These are phyloP conservation scores for Lecanoromycetidae sp. DNA, from an alignment of 2,329 filamentous ascomycete genomes.

Conservation along the genomic window DNA sequence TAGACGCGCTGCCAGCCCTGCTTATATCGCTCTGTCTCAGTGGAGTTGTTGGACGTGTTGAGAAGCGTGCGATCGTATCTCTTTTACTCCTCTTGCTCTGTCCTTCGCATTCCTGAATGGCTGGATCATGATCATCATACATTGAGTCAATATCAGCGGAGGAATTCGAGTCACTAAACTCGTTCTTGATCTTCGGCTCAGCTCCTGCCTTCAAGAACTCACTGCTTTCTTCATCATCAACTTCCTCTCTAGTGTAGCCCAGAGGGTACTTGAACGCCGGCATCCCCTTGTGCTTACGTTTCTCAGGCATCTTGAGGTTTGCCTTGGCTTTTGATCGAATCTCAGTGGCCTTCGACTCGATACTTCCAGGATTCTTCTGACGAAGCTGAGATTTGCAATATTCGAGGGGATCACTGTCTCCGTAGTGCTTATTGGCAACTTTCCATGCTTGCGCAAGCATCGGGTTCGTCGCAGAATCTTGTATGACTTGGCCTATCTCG, in stretches of 20 bases:
- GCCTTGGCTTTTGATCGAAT: too few species aligned
- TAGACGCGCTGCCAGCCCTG: neutral
- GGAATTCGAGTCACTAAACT: neutral
- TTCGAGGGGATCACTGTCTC: neutral
- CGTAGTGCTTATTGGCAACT: neutral
- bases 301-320: neutral
- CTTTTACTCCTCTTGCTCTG: neutral
- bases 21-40: neutral
- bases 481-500: neutral
- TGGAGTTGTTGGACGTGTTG: neutral
- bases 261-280: neutral
- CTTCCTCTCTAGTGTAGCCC: neutral
- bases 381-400: conserved; percentile 5
- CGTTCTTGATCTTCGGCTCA: conserved; percentile 1
- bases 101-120: neutral
- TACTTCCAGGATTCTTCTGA: neutral
- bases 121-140: neutral
- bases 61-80: neutral
- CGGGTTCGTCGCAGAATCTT: neutral
- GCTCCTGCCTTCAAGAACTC: neutral
- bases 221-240: conserved; percentile 7
- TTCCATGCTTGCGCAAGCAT: conserved; percentile 7
- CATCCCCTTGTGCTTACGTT: neutral
- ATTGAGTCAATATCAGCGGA: neutral
- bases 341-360: neutral